Evolutionary conservation across 2,329 filamentous ascomycete genomes (phyloP), one percentile per base, ranked within the genome.

Genomic region (Elsinoe ampelina): DNA sequence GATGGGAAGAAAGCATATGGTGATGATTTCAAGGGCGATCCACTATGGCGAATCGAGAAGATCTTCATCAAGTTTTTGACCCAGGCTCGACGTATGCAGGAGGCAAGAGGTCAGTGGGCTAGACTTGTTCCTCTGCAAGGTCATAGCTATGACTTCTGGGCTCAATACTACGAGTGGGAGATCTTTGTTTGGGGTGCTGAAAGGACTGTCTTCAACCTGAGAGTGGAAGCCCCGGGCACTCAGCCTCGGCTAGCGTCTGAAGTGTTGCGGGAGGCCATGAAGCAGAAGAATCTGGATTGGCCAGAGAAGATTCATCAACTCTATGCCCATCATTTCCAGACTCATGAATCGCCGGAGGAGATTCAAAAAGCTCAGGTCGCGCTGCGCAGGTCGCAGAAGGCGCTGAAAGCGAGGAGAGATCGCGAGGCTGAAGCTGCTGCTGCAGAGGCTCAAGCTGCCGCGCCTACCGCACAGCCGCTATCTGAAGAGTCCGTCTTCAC

Each of bases 51-150:
- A 10, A 80, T 97, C 4, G 90, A 97, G 70, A 85, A 89, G 56
- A 95, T 96, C 57, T 86, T 93, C 61, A 92, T 96, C 64, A 90
- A 95, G 67, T 95, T 92, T 67, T 78, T 95, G 50, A 91, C 88
- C 2, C 88, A 95, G 68, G 89, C 89, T 62, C 84, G 84, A 22
- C 85, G 87, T 39, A 75, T 88, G 54, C 82, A 89, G 17, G 85
- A 85, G 57, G 93, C 92, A 2, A 82, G 93, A 38, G 78, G 80
- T 13, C 81, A 87, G 48, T 97, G 89, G 83, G 83, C 86, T 61
- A 58, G 59, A 12, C 77, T 97, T 30, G 79, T 81, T 19, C 74
- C 81, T n/a, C 76, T 79, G 15, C 82, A 89, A 57, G 83, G 84
- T 30, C 82, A 89, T 63, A 91, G 84, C 63, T 90, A 91, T 66